A percentile compares a stretch with the other conserved stretches of the same genome.
Evolutionary conservation across 78 protist genomes (phyloP).

Genomic region (Goniomonas avonlea): DNA sequence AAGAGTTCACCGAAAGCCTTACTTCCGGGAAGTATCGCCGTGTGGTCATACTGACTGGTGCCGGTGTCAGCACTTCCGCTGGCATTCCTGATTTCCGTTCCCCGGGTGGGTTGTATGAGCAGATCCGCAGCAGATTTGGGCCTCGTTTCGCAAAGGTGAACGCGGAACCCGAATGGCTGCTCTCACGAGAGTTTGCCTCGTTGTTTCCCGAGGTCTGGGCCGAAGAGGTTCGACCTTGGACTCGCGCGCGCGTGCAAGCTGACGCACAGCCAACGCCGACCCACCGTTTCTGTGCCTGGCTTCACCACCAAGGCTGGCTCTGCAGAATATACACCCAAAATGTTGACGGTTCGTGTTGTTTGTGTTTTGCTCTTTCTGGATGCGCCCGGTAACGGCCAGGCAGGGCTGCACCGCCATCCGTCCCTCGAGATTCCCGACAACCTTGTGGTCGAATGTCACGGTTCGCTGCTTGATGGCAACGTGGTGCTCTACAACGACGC

Average conservation of each 20-base stretch:
- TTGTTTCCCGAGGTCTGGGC: neutral
- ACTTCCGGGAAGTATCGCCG: neutral
- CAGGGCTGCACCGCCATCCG: neutral
- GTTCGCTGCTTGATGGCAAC: too few species aligned
- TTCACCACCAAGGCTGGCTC: neutral
- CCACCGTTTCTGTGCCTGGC: neutral
- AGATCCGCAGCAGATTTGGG: too few species aligned
- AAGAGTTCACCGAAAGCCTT: neutral
- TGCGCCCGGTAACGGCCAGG: too few species aligned
- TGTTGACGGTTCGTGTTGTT: too few species aligned
- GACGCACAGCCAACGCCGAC: neutral
- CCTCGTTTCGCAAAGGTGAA: neutral
- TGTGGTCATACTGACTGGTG: neutral
- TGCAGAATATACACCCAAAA: too few species aligned
- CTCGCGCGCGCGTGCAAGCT: neutral
- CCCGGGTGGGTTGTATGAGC: neutral
- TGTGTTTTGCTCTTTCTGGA: too few species aligned
- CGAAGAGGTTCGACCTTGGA: neutral
- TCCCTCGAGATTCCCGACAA: too few species aligned
- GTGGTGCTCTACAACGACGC: too few species aligned
- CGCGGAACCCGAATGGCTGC: too few species aligned
- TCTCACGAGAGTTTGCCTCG: too few species aligned
- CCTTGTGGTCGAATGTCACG: too few species aligned
- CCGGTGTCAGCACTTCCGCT: neutral
- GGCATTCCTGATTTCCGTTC: neutral